Conservation (phyloP, 2,329 filamentous ascomycete genomes). For the Stagonosporopsis cucurbitacearum region DNA sequence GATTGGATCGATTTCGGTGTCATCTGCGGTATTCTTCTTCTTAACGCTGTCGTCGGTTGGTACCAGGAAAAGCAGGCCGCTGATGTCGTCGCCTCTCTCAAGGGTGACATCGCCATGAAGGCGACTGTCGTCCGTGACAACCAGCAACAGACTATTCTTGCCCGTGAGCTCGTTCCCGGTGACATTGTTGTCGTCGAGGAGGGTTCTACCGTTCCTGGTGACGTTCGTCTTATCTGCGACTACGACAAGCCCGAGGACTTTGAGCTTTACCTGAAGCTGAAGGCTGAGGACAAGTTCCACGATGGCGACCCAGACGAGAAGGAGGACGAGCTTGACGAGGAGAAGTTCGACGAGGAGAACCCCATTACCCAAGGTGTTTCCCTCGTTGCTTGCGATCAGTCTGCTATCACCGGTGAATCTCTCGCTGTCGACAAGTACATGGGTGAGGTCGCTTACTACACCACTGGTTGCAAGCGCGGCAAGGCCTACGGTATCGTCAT, state of each 20-base stretch:
- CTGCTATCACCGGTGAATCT: slow-evolving; percentile 81
- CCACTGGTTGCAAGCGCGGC: slow-evolving; percentile 81
- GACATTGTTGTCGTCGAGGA: slow-evolving; percentile 78
- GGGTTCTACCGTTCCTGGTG: slow-evolving; percentile 72
- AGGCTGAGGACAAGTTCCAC: slow-evolving; percentile 58
- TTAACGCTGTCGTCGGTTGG: slow-evolving; percentile 80
- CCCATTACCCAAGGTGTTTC: slow-evolving; percentile 66
- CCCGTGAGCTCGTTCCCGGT: slow-evolving; percentile 76
- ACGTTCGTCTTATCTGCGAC: slow-evolving; percentile 75
- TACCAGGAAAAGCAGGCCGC: slow-evolving; percentile 83
- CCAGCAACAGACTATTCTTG: slow-evolving; percentile 71
- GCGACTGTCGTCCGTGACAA: slow-evolving; percentile 72
- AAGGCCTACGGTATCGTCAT: slow-evolving; percentile 74
- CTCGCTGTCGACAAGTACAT: slow-evolving; percentile 81
- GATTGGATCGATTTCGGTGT: slow-evolving; percentile 79
- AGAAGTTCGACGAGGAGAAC: slow-evolving; percentile 62
- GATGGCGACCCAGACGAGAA: slow-evolving; percentile 67
- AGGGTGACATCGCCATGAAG: slow-evolving; percentile 81
- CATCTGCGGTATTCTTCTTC: slow-evolving; percentile 75
- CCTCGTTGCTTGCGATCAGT: slow-evolving; percentile 76
- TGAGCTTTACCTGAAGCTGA: slow-evolving; percentile 70
- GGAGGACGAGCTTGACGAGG: slow-evolving; percentile 66
- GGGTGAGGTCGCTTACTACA: slow-evolving; percentile 78
- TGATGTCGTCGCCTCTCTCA: slow-evolving; percentile 69
- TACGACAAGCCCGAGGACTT: slow-evolving; percentile 72